Base-by-base conservation (phyloP, 1,284 basidiomycete species). In the Sutorius eximius region DNA sequence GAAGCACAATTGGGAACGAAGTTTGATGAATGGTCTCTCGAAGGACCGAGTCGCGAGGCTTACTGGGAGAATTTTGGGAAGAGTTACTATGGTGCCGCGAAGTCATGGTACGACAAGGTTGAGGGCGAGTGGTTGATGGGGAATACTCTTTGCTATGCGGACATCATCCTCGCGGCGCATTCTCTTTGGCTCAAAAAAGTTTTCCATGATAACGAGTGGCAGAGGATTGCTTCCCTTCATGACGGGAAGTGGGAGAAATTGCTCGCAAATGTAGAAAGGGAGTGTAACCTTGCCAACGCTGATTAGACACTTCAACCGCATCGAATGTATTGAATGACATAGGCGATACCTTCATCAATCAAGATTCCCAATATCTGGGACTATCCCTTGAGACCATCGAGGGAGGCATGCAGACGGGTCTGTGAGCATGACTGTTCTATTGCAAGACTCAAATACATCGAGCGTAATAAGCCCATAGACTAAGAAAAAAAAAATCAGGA, bases 121-220 rank as follows among this genome's bases (percentile, higher is more conserved):
- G 58, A 49, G 22, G 63, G 67, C 3, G 55, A 55, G 37, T 71
- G 59, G 64, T 1, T 72, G 15, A 60, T 70, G 57, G 67, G 66
- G 2, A 51, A 60, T 32, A 58, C 59, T 12, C 69, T 71, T 51
- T 67, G 56, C 4, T 70, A 72, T 45, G 70, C 61, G 12, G 67
- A 72, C 40, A 61, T 70, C 18, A 18, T 71, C 30, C 9, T 59
- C 29, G 68, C 52, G 5, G 24, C n/a, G 11, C 47, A 16, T n/a
- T 30, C 51, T 2, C 37, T 54, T 22, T 72, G 63, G 57, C 56
- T 57, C 47, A 60, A 53, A 33, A 56, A 41, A 47, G 46, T 62
- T 30, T 49, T 40, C 40, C 52, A 13, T n/a, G 57, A 59, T 2
- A 59, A 67, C 3, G 70, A 71, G 46, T 66, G 71, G 67, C 45